These are phyloP conservation scores for Aspergillus sclerotioniger DNA, from an alignment of 495 filamentous ascomycete genomes.

Conservation along the genomic window DNA sequence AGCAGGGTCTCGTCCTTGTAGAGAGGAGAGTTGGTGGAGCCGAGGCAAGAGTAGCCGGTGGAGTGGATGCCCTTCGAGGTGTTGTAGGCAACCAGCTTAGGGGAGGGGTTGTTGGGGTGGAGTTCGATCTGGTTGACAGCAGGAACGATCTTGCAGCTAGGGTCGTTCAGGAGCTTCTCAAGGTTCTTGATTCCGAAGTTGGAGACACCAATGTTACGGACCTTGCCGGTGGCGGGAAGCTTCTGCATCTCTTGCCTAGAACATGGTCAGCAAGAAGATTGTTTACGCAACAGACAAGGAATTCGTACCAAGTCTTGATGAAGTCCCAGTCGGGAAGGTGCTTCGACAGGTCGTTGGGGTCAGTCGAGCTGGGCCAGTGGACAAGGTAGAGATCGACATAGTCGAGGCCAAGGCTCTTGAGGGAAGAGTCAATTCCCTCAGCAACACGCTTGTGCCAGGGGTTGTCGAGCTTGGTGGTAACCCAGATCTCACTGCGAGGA, in stretches of 20 bases:
- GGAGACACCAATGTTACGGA: conserved; percentile 67
- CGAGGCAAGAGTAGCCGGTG: conserved; percentile 68
- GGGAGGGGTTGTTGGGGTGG: conserved; percentile 78
- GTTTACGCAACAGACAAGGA: not conserved
- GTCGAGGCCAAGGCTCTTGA: conserved; percentile 66
- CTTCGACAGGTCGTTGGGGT: conserved; percentile 55
- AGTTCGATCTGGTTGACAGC: conserved; percentile 91
- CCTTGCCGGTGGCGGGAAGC: conserved; percentile 73
- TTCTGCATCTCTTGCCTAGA: conserved; percentile 73
- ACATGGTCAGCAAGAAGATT: conserved; percentile 1
- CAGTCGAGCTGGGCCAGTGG: conserved; percentile 76
- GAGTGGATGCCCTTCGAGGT: conserved; percentile 65
- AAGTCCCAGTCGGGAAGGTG: conserved; percentile 72
- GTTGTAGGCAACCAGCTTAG: conserved; percentile 75
- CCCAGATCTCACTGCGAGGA: conserved; percentile 75
- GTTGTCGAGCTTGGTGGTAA: conserved; percentile 89
- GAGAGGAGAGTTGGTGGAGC: conserved; percentile 54
- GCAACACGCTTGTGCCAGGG: conserved; percentile 69
- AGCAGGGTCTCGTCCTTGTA: conserved; percentile 59
- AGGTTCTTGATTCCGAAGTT: conserved; percentile 63
- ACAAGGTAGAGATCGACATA: conserved; percentile 87
- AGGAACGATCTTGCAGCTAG: conserved; percentile 62
- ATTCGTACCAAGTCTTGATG: conserved; percentile 67
- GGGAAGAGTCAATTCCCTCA: conserved; percentile 65
- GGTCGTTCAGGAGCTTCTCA: conserved; percentile 53